phyloP scores from a whole-genome alignment of 2,329 filamentous ascomycete species.

The Ophiostoma tasmaniense region DNA sequence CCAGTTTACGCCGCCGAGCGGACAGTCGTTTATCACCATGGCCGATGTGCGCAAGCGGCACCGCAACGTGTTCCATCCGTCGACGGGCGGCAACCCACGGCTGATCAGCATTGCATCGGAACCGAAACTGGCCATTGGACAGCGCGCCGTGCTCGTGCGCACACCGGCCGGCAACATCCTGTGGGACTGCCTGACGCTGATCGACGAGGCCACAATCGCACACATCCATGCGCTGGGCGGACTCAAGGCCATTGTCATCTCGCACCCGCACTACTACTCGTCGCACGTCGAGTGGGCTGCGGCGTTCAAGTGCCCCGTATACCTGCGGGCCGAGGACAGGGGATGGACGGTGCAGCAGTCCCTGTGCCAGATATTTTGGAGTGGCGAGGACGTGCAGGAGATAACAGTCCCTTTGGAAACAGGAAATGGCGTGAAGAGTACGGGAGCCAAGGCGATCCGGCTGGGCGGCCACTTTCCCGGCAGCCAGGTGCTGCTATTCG shows the following conservation, averaged over 20 bases:
- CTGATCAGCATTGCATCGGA: conserved; percentile 41
- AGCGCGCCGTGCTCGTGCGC: conserved; percentile 61
- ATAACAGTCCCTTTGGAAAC: conserved; percentile 21
- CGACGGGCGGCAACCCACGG: conserved; percentile 32
- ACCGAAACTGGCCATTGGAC: conserved; percentile 63
- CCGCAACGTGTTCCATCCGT: conserved; percentile 45
- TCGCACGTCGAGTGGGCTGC: conserved; percentile 67
- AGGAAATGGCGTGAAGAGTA: not conserved
- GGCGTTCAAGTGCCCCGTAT: conserved; percentile 62
- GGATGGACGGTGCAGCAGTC: conserved; percentile 50
- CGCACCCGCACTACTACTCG: conserved; percentile 75
- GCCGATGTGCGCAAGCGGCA: conserved; percentile 35
- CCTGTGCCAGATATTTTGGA: conserved; percentile 39
- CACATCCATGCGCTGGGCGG: conserved; percentile 54
- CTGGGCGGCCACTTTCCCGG: conserved; percentile 75
- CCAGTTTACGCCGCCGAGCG: conserved; percentile 56
- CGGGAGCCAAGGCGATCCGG: conserved; percentile 50
- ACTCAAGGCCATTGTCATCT: conserved; percentile 63
- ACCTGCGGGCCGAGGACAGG: conserved; percentile 55
- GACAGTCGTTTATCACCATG: conserved; percentile 60
- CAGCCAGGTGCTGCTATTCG: conserved; percentile 57
- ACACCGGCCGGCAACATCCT: conserved; percentile 62
- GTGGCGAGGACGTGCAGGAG: conserved; percentile 31
- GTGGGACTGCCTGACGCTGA: conserved; percentile 67
- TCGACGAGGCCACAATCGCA: conserved; percentile 56